Evolutionary conservation across 306 rosid species (phyloP).

Genomic region (Casuarina equisetifolia): DNA sequence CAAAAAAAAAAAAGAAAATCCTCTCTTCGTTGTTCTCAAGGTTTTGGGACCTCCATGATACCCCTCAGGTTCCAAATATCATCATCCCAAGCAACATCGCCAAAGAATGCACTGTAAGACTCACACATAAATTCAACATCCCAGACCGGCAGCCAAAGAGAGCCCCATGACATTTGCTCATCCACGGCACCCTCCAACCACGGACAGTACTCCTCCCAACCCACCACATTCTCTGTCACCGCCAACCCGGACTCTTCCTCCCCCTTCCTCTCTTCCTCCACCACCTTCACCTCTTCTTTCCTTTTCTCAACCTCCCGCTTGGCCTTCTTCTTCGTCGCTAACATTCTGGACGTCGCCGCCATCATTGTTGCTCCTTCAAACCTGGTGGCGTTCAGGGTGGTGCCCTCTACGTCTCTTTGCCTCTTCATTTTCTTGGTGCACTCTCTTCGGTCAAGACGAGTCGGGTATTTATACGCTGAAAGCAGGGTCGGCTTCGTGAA

Average conservation of each 20-base stretch:
- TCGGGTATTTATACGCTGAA: background rate
- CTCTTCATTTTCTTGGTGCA: conserved; percentile 46
- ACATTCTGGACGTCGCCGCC: background rate
- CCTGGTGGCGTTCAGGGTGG: conserved; percentile 21
- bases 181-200: conserved; percentile 44
- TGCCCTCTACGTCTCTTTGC: conserved; percentile 39
- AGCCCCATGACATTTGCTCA: conserved; percentile 80
- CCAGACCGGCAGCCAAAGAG: conserved; percentile 59
- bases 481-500: background rate
- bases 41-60: conserved; percentile 34
- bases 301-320: conserved; percentile 36
- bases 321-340: conserved; percentile 36
- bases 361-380: conserved; percentile 28
- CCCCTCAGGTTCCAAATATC: conserved; percentile 68
- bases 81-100: conserved; percentile 62
- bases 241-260: conserved; percentile 18
- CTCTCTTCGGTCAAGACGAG: background rate
- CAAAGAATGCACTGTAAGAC: conserved; percentile 36
- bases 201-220: conserved; percentile 42
- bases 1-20: background rate
- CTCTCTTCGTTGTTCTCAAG: conserved; percentile 15
- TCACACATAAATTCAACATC: conserved; percentile 54
- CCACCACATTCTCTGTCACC: conserved; percentile 14
- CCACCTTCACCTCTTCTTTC: conserved; percentile 3
- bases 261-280: conserved; percentile 4